Conservation (phyloP, 257 asterid species). For the Cruciata laevipes region DNA sequence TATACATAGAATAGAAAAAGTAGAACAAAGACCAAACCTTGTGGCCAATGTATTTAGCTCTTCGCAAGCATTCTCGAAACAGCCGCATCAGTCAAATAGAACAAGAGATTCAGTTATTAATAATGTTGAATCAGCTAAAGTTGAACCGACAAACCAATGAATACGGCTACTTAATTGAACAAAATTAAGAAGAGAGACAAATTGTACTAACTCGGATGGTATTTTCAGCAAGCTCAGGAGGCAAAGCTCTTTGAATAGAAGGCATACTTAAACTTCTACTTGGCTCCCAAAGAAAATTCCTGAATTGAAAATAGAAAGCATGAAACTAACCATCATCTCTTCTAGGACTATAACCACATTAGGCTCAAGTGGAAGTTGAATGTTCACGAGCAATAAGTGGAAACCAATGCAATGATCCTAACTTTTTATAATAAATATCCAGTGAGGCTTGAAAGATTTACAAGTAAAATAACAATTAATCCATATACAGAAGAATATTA, state of each 20-base stretch:
- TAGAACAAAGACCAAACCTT: slow-evolving; percentile 37
- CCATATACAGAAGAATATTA: background rate
- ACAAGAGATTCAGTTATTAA: background rate
- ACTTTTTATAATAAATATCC: too few species aligned
- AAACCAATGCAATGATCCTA: too few species aligned
- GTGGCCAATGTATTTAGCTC: slow-evolving; percentile 82
- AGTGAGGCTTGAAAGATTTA: too few species aligned
- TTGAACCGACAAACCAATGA: background rate
- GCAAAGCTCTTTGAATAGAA: slow-evolving; percentile 81
- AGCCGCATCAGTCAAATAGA: slow-evolving; percentile 43
- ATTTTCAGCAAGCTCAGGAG: slow-evolving; percentile 94
- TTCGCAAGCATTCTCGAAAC: slow-evolving; percentile 83
- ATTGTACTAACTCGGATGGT: slow-evolving; percentile 50
- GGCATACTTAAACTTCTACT: slow-evolving; percentile 40
- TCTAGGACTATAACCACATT: background rate
- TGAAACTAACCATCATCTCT: background rate
- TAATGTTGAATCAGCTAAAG: background rate
- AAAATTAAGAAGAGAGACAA: background rate
- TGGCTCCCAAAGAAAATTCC: background rate
- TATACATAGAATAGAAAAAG: background rate
- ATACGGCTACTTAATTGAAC: background rate
- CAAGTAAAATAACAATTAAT: too few species aligned
- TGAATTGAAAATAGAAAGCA: background rate
- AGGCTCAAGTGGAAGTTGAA: background rate
- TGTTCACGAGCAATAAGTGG: background rate